Evolutionary conservation across 139 green algal genomes (phyloP).

Genomic region (Volvox africanus): DNA sequence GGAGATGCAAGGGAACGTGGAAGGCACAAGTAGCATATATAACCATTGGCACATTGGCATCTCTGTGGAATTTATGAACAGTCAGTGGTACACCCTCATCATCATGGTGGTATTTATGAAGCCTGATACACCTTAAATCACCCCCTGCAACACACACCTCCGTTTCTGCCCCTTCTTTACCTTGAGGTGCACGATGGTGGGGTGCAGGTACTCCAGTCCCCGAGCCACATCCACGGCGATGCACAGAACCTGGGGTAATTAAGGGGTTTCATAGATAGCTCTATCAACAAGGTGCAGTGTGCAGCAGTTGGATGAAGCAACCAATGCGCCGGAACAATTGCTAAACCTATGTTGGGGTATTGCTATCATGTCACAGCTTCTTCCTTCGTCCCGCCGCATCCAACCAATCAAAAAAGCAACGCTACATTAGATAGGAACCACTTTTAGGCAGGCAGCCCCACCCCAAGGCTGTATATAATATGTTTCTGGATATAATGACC

Average conservation of each 20-base stretch:
- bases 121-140: neutral
- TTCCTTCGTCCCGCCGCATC: neutral
- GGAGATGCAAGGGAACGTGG: neutral
- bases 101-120: neutral
- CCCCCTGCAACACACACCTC: neutral
- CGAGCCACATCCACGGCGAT: slow-evolving; percentile 4
- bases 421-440: too few relatives aligned
- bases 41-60: too few relatives aligned
- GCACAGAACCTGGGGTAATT: neutral
- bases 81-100: neutral
- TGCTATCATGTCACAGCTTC: neutral
- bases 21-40: neutral
- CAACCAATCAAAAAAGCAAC: too few relatives aligned
- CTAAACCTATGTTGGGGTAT: too few relatives aligned
- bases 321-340: neutral
- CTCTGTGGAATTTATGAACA: too few relatives aligned
- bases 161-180: neutral
- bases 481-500: too few relatives aligned
- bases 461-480: too few relatives aligned
- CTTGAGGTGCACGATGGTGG: slow-evolving; percentile 44
- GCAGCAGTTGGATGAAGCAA: neutral
- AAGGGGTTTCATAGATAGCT: too few relatives aligned
- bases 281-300: neutral
- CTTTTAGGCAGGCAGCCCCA: too few relatives aligned
- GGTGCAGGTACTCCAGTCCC: slow-evolving; percentile 32